These are phyloP conservation scores for Candida tibetensis DNA, from an alignment of 805 yeast genomes.

Conservation along the genomic window DNA sequence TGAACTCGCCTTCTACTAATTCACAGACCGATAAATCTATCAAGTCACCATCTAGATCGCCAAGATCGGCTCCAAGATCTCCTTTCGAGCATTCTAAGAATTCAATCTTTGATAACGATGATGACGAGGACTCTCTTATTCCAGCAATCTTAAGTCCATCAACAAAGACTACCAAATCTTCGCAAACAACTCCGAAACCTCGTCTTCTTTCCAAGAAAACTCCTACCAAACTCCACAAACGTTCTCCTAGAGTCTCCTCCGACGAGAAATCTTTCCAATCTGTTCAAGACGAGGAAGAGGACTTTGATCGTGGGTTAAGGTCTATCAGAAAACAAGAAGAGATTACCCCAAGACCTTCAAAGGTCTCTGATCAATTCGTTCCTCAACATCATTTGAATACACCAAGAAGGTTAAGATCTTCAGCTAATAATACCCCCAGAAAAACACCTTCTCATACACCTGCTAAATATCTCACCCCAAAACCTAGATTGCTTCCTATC, in stretches of 20 bases:
- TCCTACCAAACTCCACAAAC: neutral
- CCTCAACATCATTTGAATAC: no score
- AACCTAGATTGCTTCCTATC: conserved; percentile 13
- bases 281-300: conserved; percentile 21
- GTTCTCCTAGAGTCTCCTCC: neutral
- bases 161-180: conserved; percentile 1
- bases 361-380: no score
- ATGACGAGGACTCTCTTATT: conserved; percentile 4
- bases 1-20: neutral
- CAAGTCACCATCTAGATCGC: conserved; percentile 8
- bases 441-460: conserved; percentile 4
- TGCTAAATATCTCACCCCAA: conserved; percentile 8
- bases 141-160: no score
- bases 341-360: no score
- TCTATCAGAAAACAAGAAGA: conserved; percentile 14
- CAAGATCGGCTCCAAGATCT: neutral
- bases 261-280: conserved; percentile 2
- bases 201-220: neutral
- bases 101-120: conserved; percentile 7
- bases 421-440: conserved; percentile 10
- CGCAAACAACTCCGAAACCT: neutral
- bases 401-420: conserved; percentile 8
- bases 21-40: neutral
- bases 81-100: conserved; percentile 4
- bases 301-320: conserved; percentile 22